Conservation (phyloP, 108 stramenopile species). For the Chaetoceros tenuissimus region DNA sequence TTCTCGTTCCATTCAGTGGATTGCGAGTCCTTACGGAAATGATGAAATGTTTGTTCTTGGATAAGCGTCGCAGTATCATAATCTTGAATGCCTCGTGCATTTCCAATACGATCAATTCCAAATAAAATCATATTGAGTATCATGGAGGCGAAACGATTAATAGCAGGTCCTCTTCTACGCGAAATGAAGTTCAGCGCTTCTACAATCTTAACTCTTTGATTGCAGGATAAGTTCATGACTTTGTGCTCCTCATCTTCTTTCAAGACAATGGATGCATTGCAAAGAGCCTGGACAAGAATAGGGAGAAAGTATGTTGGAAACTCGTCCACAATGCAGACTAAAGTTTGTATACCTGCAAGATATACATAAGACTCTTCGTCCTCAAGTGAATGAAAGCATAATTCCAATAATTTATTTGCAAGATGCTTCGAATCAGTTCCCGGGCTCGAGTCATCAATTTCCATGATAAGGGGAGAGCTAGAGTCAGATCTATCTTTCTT, state of each 20-base stretch:
- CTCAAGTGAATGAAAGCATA: conserved; percentile 45
- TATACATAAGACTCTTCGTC: conserved; percentile 85
- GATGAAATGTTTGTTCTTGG: conserved; percentile 46
- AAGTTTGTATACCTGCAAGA: conserved; percentile 74
- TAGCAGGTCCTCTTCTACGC: conserved; percentile 47
- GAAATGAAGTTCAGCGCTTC: conserved; percentile 71
- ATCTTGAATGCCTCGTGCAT: not conserved
- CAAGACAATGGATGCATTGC: conserved; percentile 26
- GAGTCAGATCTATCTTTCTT: not conserved
- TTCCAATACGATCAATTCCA: conserved; percentile 16
- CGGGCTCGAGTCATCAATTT: not conserved
- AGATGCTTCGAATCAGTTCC: not conserved
- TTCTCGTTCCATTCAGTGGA: too few species aligned
- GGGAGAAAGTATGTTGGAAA: conserved; percentile 44
- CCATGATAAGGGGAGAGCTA: conserved; percentile 2
- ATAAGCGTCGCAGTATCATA: conserved; percentile 13
- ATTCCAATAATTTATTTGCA: conserved; percentile 16
- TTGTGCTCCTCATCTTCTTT: not conserved
- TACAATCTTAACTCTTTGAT: conserved; percentile 66
- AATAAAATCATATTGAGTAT: conserved; percentile 47
- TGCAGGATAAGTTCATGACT: conserved; percentile 17
- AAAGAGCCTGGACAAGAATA: conserved; percentile 14
- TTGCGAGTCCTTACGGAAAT: conserved; percentile 42
- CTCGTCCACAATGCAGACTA: conserved; percentile 60
- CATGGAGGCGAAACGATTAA: conserved; percentile 30